A percentile compares a stretch with the other conserved stretches of the same genome.
These are phyloP conservation scores for Lentinula boryana DNA, from an alignment of 768 basidiomycete species.

Conservation along the genomic window DNA sequence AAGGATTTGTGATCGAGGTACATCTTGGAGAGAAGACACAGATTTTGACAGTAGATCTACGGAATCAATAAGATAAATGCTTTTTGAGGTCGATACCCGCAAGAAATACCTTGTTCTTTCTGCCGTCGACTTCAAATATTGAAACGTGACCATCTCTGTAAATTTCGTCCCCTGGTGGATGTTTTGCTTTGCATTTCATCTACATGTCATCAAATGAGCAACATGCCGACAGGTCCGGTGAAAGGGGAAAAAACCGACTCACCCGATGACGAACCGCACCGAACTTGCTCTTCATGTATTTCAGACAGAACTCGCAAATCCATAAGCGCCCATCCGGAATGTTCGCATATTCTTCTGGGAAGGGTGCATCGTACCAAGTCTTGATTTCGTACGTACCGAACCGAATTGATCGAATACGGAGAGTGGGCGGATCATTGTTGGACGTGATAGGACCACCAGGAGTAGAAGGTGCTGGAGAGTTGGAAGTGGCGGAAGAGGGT, in stretches of 20 bases:
- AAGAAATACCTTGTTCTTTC: conserved; percentile 80
- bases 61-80: neutral
- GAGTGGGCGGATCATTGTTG: conserved; percentile 22
- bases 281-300: conserved; percentile 95
- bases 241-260: conserved; percentile 21
- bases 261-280: conserved; percentile 83
- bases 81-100: neutral
- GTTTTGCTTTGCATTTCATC: conserved; percentile 92
- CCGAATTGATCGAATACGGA: conserved; percentile 82
- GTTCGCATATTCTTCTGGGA: conserved; percentile 93
- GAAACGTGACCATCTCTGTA: conserved; percentile 86
- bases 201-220: conserved; percentile 22
- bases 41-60: conserved; percentile 98
- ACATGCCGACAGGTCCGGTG: neutral
- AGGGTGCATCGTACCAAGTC: conserved; percentile 99
- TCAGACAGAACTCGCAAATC: conserved; percentile 98
- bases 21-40: conserved; percentile 97
- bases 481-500: conserved; percentile 27
- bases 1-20: conserved; percentile 98
- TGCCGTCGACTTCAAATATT: conserved; percentile 96
- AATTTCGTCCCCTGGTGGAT: conserved; percentile 98
- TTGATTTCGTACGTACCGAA: conserved; percentile 91
- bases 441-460: conserved; percentile 26
- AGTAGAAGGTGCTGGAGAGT: conserved; percentile 37
- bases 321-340: conserved; percentile 90